Evolutionary conservation across 139 green algal species (phyloP).

Genomic region (Gonium pectorale): DNA sequence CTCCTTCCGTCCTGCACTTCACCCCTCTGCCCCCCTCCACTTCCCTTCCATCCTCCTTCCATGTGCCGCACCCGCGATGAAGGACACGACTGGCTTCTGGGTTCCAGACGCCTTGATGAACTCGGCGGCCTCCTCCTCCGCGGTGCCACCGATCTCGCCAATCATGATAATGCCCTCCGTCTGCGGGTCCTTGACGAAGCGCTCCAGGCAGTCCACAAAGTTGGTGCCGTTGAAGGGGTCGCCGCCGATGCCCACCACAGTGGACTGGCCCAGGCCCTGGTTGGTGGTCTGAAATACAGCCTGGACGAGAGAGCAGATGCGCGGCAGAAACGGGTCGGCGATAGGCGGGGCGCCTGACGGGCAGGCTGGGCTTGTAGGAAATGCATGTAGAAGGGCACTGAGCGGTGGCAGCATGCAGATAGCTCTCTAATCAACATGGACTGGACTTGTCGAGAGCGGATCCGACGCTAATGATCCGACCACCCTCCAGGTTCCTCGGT

Average conservation of each 20-base stretch:
- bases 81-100: constrained; percentile 97
- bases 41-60: no score
- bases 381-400: no score
- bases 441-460: no score
- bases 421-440: no score
- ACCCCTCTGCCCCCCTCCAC: no score
- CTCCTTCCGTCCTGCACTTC: no score
- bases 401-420: no score
- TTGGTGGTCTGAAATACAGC: constrained; percentile 97
- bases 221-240: constrained; percentile 98
- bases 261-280: constrained; percentile 95
- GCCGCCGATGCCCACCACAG: constrained; percentile 93
- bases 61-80: constrained; percentile 97
- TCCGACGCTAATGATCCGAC: no score
- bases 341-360: no score
- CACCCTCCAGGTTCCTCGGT: no score
- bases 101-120: constrained; percentile 91
- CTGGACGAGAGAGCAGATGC: constrained; percentile 46
- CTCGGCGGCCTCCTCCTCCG: constrained; percentile 98
- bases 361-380: no score
- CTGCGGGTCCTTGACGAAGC: constrained; percentile 95
- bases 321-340: no score
- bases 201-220: constrained; percentile 98
- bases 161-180: constrained; percentile 99
- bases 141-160: constrained; percentile 97